phyloP scores from a whole-genome alignment of 2,329 filamentous ascomycete species.

The Trichoderma koningii region DNA sequence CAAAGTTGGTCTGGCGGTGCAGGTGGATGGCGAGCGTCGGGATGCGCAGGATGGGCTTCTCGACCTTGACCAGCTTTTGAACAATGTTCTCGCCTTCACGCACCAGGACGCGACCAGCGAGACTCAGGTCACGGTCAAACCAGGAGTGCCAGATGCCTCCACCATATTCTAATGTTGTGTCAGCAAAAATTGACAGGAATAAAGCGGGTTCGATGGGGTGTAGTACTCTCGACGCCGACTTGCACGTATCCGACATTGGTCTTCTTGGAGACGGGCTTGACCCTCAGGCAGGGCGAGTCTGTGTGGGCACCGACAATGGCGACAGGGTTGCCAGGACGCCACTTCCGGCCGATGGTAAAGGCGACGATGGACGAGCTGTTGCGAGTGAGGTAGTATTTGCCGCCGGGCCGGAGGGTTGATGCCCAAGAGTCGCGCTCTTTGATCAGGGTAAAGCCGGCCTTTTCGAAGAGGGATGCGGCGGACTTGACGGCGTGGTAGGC shows the following conservation, averaged over 20 bases:
- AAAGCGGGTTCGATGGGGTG: no score
- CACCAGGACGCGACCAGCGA: constrained; percentile 87
- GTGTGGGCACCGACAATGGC: constrained; percentile 95
- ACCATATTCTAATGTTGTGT: constrained; percentile 63
- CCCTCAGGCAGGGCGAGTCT: constrained; percentile 85
- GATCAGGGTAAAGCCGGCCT: constrained; percentile 84
- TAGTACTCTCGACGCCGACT: constrained; percentile 77
- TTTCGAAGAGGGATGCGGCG: constrained; percentile 72
- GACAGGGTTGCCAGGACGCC: constrained; percentile 88
- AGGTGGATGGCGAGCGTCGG: constrained; percentile 94
- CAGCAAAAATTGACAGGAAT: no score
- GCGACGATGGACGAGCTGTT: constrained; percentile 91
- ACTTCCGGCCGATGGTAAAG: constrained; percentile 87
- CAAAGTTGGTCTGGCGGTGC: constrained; percentile 79
- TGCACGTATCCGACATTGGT: constrained; percentile 84
- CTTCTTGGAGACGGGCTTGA: constrained; percentile 95
- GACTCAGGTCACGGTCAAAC: constrained; percentile 93
- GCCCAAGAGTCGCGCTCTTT: constrained; percentile 91
- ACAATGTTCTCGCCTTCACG: constrained; percentile 70
- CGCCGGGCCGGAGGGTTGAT: constrained; percentile 74
- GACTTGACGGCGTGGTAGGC: constrained; percentile 92
- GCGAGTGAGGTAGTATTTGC: constrained; percentile 94
- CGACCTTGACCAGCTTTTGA: constrained; percentile 85
- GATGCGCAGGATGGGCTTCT: constrained; percentile 86
- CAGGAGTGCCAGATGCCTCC: constrained; percentile 97